Evolutionary conservation across 306 rosid genomes (phyloP).

Genomic region (Crataegus laevigata): DNA sequence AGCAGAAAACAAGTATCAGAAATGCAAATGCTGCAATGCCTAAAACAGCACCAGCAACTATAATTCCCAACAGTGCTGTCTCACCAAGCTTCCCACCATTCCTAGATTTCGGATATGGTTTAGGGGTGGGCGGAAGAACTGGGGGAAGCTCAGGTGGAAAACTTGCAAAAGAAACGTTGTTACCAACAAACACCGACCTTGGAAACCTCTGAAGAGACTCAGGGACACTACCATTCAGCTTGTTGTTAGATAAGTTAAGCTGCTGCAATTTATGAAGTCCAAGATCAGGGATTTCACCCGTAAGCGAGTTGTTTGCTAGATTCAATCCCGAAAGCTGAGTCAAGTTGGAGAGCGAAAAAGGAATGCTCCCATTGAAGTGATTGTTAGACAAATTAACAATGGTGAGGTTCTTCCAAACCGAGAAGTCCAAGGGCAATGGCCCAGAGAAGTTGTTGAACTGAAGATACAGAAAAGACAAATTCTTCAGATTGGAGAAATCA

Average conservation of each 20-base stretch:
- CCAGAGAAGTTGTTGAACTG: conserved; percentile 76
- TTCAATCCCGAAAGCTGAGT: conserved; percentile 46
- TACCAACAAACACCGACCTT: conserved; percentile 48
- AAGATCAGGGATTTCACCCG: conserved; percentile 63
- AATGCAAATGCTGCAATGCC: conserved; percentile 45
- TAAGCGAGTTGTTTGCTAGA: conserved; percentile 62
- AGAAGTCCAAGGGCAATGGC: conserved; percentile 53
- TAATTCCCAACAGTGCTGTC: conserved; percentile 45
- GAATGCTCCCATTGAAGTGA: conserved; percentile 54
- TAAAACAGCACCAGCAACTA: conserved; percentile 42
- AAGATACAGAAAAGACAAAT: conserved; percentile 65
- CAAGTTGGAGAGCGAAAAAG: conserved; percentile 52
- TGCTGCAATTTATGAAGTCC: conserved; percentile 29
- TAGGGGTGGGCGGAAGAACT: conserved; percentile 24
- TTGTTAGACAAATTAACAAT: conserved; percentile 55
- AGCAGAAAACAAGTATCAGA: conserved; percentile 47
- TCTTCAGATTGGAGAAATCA: conserved; percentile 48
- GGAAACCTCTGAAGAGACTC: conserved; percentile 59
- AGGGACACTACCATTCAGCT: conserved; percentile 54
- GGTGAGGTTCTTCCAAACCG: conserved; percentile 68
- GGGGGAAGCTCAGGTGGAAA: conserved; percentile 29
- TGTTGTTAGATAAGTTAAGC: conserved; percentile 47
- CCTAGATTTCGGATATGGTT: conserved; percentile 19
- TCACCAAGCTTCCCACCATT: conserved; percentile 44
- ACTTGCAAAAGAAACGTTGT: conserved; percentile 39